phyloP scores from a whole-genome alignment of 768 basidiomycete species.

The Tylopilus sp. region DNA sequence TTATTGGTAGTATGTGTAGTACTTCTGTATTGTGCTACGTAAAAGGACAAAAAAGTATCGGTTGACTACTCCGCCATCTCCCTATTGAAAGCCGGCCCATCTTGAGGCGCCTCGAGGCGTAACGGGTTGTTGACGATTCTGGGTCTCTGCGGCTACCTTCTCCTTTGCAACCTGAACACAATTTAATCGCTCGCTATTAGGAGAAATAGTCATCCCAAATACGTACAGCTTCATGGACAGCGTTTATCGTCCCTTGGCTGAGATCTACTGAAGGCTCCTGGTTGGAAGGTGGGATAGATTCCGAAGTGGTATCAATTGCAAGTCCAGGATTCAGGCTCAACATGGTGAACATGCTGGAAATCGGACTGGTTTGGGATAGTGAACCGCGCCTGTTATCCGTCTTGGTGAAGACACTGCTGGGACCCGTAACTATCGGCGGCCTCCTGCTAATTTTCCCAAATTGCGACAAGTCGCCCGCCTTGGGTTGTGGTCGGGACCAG shows the following conservation, averaged over 20 bases:
- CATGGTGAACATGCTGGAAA: constrained; percentile 85
- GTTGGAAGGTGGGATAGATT: constrained; percentile 49
- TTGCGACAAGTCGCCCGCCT: constrained; percentile 81
- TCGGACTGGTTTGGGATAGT: constrained; percentile 73
- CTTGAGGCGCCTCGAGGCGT: constrained; percentile 91
- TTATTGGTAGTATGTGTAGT: too few relatives aligned
- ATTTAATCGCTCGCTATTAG: constrained; percentile 4
- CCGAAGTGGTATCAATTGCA: constrained; percentile 48
- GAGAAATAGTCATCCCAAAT: not conserved
- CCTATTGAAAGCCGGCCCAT: too few relatives aligned
- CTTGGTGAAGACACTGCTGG: constrained; percentile 80
- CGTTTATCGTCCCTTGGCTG: constrained; percentile 41
- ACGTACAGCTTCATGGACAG: constrained; percentile 82
- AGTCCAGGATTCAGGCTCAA: constrained; percentile 63
- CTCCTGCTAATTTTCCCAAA: constrained; percentile 85
- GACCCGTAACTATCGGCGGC: constrained; percentile 73
- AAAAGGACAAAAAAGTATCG: too few relatives aligned
- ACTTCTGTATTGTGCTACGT: too few relatives aligned
- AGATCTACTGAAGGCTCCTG: constrained; percentile 52
- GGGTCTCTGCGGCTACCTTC: constrained; percentile 62
- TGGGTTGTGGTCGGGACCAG: constrained; percentile 76
- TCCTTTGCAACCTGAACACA: constrained; percentile 74
- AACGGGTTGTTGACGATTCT: constrained; percentile 56
- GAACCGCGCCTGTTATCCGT: constrained; percentile 66
- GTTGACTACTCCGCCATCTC: too few relatives aligned